Percentiles rank a stretch among this genome's conserved stretches.
Conservation (phyloP, 2,329 filamentous ascomycete species). For the Metarhizium robertsii region DNA sequence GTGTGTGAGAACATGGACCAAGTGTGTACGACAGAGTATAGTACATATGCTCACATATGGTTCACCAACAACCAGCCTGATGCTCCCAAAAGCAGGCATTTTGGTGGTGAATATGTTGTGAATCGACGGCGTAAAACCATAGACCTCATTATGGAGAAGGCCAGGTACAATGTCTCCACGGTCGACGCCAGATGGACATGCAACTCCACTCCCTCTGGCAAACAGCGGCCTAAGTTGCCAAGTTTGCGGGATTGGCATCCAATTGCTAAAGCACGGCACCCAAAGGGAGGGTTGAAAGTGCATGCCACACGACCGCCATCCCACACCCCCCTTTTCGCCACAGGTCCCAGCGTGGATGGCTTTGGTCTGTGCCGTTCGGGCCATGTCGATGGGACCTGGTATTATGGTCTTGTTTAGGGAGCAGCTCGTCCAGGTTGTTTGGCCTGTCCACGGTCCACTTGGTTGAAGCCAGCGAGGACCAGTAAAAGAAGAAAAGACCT, state of each 20-base stretch:
- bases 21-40: too few species aligned
- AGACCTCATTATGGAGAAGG: not conserved
- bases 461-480: conserved; percentile 2
- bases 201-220: not conserved
- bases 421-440: conserved; percentile 1
- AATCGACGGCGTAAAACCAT: not conserved
- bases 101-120: not conserved
- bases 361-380: conserved; percentile 1
- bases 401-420: not conserved
- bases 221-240: not conserved
- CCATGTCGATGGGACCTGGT: conserved; percentile 1
- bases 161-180: not conserved
- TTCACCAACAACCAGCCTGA: too few species aligned
- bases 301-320: not conserved
- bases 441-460: conserved; percentile 7
- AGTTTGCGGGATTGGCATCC: not conserved
- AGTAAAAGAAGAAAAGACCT: conserved; percentile 4
- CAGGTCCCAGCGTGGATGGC: not conserved
- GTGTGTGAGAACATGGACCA: not conserved
- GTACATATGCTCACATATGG: too few species aligned
- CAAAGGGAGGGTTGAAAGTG: conserved; percentile 1
- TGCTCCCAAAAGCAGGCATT: too few species aligned
- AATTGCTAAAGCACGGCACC: not conserved
- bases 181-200: not conserved
- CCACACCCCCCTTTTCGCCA: not conserved